phyloP scores from a whole-genome alignment of 257 asterid species.

The Verbena officinalis region DNA sequence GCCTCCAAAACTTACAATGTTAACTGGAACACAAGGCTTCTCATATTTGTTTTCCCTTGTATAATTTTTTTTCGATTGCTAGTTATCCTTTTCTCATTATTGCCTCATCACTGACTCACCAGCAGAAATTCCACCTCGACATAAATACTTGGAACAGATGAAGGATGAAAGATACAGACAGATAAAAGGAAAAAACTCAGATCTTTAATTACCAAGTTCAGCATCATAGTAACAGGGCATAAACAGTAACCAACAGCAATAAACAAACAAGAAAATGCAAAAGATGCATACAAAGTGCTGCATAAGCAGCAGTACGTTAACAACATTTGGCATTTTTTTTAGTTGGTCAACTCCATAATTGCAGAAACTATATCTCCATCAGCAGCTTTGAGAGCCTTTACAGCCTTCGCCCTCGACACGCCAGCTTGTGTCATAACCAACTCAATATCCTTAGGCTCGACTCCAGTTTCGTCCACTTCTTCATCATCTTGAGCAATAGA shows the following conservation, averaged over 20 bases:
- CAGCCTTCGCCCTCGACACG: slow-evolving; percentile 62
- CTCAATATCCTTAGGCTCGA: slow-evolving; percentile 70
- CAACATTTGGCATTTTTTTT: slow-evolving; percentile 61
- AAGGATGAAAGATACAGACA: background rate
- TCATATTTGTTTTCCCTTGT: too few relatives aligned
- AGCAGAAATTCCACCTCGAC: background rate
- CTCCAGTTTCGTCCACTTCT: slow-evolving; percentile 66
- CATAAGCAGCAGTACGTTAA: slow-evolving; percentile 69
- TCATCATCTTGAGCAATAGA: slow-evolving; percentile 56
- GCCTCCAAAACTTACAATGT: too few relatives aligned
- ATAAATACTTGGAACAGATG: background rate
- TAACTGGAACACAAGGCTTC: too few relatives aligned
- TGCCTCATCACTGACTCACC: too few relatives aligned
- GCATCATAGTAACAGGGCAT: slow-evolving; percentile 1
- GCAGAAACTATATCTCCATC: slow-evolving; percentile 75
- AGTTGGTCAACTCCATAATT: slow-evolving; percentile 74
- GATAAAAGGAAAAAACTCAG: background rate
- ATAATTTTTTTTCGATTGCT: too few relatives aligned
- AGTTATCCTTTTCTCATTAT: too few relatives aligned
- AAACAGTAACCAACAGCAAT: background rate
- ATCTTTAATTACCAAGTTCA: background rate
- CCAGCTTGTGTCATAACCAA: slow-evolving; percentile 72
- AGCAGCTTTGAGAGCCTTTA: slow-evolving; percentile 67
- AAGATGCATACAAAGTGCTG: slow-evolving; percentile 38
- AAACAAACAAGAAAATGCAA: slow-evolving; percentile 9